Percentiles rank a stretch among this genome's conserved stretches.
Evolutionary conservation across 75 land plant genomes (phyloP).

Genomic region (Sequoia sempervirens): DNA sequence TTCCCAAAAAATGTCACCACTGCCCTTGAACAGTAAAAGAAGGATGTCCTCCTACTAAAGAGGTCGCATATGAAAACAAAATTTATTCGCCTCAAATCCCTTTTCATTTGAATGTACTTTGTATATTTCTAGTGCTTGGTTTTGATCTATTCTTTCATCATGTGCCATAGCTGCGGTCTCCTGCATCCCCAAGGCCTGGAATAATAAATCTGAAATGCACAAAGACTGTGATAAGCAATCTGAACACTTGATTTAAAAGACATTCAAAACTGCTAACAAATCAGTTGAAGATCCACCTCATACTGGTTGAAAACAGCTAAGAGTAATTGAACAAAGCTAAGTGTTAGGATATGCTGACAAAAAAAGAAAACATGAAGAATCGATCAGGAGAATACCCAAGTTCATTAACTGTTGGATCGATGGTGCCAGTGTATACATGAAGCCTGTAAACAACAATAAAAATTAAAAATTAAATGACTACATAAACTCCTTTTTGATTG

Average conservation of each 20-base stretch:
- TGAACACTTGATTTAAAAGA: not conserved
- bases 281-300: not conserved
- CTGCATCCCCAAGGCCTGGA: conserved; percentile 99
- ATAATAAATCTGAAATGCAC: conserved; percentile 67
- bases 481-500: not conserved
- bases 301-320: not conserved
- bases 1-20: not conserved
- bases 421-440: conserved; percentile 82
- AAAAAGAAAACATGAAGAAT: not conserved
- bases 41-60: no score
- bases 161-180: conserved; percentile 66
- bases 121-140: no score
- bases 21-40: not conserved
- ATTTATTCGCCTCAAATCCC: no score
- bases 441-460: conserved; percentile 60
- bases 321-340: not conserved
- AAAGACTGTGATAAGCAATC: not conserved
- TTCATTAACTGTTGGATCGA: conserved; percentile 85
- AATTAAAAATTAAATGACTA: not conserved
- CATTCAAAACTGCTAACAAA: not conserved
- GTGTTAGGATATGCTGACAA: not conserved
- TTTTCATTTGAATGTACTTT: no score
- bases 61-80: no score
- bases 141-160: no score
- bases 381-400: conserved; percentile 57